Evolutionary conservation across 2,329 filamentous ascomycete species (phyloP).

Genomic region (Chaetomium strumarium): DNA sequence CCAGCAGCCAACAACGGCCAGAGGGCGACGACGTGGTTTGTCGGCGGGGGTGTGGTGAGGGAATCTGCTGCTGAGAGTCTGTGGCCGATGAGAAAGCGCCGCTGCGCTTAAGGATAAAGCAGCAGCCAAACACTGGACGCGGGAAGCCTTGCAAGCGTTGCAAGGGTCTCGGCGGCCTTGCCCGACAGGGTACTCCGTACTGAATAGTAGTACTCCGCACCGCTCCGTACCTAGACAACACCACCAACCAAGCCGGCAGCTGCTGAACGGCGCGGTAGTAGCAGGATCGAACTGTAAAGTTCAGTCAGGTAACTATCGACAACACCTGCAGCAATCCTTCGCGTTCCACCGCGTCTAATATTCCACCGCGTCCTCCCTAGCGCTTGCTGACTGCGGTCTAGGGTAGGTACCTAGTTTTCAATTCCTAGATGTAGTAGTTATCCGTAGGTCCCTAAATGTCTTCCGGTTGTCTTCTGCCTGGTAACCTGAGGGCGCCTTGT

Average conservation of each 20-base stretch:
- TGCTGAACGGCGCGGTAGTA: conserved; percentile 7
- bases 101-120: conserved; percentile 17
- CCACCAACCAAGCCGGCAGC: conserved; percentile 9
- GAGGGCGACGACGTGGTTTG: conserved; percentile 18
- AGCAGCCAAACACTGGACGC: conserved; percentile 6
- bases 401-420: background rate
- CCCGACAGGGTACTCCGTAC: conserved; percentile 9
- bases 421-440: background rate
- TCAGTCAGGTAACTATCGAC: background rate
- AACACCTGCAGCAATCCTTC: background rate
- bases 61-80: background rate
- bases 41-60: conserved; percentile 8
- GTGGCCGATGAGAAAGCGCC: conserved; percentile 12
- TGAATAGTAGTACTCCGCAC: no score
- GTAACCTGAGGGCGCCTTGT: no score
- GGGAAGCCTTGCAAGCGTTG: conserved; percentile 2
- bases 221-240: no score
- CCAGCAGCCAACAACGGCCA: conserved; percentile 11
- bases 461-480: background rate
- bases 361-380: no score
- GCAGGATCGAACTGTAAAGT: background rate
- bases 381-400: background rate
- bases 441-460: background rate
- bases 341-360: background rate
- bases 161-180: conserved; percentile 12